Conservation (phyloP, 352 stramenopile genomes). For the Phytopythium montanum region DNA sequence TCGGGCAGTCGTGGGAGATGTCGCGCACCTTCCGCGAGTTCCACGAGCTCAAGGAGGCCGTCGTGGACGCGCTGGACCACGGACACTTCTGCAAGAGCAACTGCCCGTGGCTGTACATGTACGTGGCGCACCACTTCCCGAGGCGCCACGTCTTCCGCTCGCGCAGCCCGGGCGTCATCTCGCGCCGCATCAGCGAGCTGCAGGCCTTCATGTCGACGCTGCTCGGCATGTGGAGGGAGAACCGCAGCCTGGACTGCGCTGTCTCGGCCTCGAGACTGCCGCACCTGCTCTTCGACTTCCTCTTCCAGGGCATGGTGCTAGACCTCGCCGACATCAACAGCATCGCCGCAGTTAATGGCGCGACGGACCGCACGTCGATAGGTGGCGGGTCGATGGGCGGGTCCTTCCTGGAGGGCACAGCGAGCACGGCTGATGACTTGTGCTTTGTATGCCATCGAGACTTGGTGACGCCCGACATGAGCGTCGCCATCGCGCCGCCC, state of each 20-base stretch:
- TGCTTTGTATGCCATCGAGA: slow-evolving; percentile 60
- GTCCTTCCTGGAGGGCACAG: slow-evolving; percentile 22
- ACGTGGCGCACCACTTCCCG: slow-evolving; percentile 72
- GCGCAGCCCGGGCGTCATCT: slow-evolving; percentile 60
- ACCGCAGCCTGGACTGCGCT: slow-evolving; percentile 52
- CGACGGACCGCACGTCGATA: slow-evolving; percentile 48
- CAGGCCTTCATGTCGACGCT: slow-evolving; percentile 68
- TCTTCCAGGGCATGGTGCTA: slow-evolving; percentile 83
- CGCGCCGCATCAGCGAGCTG: slow-evolving; percentile 49
- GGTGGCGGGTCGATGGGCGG: slow-evolving; percentile 16
- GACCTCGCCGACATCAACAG: slow-evolving; percentile 62
- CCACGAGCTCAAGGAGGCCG: slow-evolving; percentile 67
- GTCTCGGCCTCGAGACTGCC: slow-evolving; percentile 58
- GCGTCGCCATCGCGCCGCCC: slow-evolving; percentile 34
- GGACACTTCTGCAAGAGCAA: slow-evolving; percentile 79
- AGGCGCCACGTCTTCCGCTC: slow-evolving; percentile 71
- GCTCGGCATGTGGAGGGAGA: slow-evolving; percentile 54
- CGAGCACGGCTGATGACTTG: slow-evolving; percentile 23
- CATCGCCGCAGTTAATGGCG: slow-evolving; percentile 7
- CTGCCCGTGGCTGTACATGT: slow-evolving; percentile 86
- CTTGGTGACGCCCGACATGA: slow-evolving; percentile 25
- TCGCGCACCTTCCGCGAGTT: slow-evolving; percentile 74
- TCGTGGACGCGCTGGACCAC: slow-evolving; percentile 58
- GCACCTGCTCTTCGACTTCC: slow-evolving; percentile 72
- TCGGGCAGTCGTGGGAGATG: slow-evolving; percentile 81